Evolutionary conservation across 768 basidiomycete genomes (phyloP).

Genomic region (Agrocybe pediades): DNA sequence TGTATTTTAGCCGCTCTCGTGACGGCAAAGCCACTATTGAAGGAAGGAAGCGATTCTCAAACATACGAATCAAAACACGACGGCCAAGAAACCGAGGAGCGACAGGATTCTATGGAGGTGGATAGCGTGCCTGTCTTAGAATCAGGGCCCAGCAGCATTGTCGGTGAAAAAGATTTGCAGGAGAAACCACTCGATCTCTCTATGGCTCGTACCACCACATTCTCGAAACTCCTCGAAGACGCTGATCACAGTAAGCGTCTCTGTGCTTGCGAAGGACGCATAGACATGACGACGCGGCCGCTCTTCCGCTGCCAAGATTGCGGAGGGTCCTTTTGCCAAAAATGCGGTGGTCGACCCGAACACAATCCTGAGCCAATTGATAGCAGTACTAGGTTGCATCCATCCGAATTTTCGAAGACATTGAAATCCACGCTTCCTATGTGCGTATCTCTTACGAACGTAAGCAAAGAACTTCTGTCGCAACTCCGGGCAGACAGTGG

Average conservation of each 20-base stretch:
- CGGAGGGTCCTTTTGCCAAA: constrained; percentile 74
- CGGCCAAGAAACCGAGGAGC: constrained; percentile 28
- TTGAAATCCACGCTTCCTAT: constrained; percentile 86
- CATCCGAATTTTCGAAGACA: constrained; percentile 71
- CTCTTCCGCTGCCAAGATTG: constrained; percentile 78
- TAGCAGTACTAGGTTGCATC: constrained; percentile 63
- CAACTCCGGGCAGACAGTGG: constrained; percentile 41
- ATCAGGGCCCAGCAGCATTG: constrained; percentile 50
- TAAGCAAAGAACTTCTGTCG: constrained; percentile 56
- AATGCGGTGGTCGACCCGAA: constrained; percentile 89
- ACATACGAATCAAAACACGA: constrained; percentile 71
- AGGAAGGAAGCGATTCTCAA: constrained; percentile 60
- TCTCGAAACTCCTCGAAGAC: constrained; percentile 57
- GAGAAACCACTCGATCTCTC: constrained; percentile 72
- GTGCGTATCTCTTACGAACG: constrained; percentile 63
- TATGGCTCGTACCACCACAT: constrained; percentile 43
- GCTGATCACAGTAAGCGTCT: constrained; percentile 76
- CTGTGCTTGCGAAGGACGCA: constrained; percentile 90
- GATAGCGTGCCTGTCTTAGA: constrained; percentile 28
- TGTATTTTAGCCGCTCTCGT: constrained; percentile 85
- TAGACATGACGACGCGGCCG: constrained; percentile 67
- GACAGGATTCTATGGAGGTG: constrained; percentile 49
- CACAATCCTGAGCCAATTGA: constrained; percentile 72
- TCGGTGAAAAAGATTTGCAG: constrained; percentile 70
- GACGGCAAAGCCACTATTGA: constrained; percentile 64